Evolutionary conservation across 208 protist genomes (phyloP).

Genomic region (Trypanosoma melophagium): DNA sequence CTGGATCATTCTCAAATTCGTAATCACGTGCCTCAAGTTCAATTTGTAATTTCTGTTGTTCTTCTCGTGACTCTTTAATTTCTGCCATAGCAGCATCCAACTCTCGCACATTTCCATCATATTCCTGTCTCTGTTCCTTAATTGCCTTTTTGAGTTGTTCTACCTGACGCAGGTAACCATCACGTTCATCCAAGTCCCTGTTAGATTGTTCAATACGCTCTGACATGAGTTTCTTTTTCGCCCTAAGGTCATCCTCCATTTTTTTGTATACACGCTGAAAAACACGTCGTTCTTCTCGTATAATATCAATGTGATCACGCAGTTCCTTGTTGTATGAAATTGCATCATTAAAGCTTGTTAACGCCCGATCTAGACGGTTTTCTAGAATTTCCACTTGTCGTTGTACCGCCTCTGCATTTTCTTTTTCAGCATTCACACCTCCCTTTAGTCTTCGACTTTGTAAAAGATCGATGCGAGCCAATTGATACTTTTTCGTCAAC

Average conservation of each 20-base stretch:
- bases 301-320: constrained; percentile 95
- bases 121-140: constrained; percentile 79
- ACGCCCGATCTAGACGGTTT: constrained; percentile 93
- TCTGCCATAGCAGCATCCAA: constrained; percentile 85
- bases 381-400: constrained; percentile 95
- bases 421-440: constrained; percentile 90
- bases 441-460: constrained; percentile 85
- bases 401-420: constrained; percentile 86
- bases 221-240: constrained; percentile 93
- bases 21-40: constrained; percentile 84
- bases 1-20: constrained; percentile 59
- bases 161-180: constrained; percentile 84
- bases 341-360: constrained; percentile 96
- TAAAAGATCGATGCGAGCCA: constrained; percentile 83
- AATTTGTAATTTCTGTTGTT: constrained; percentile 80
- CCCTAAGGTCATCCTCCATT: constrained; percentile 92
- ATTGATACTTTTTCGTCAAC: constrained; percentile 80
- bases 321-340: constrained; percentile 94
- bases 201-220: constrained; percentile 95
- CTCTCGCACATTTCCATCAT: constrained; percentile 68
- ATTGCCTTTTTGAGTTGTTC: constrained; percentile 75
- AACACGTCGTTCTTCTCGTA: constrained; percentile 94
- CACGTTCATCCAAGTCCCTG: constrained; percentile 94
- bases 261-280: constrained; percentile 97
- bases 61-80: constrained; percentile 87